Base-by-base conservation (phyloP, 352 stramenopile species). In the Globisporangium canariense region DNA sequence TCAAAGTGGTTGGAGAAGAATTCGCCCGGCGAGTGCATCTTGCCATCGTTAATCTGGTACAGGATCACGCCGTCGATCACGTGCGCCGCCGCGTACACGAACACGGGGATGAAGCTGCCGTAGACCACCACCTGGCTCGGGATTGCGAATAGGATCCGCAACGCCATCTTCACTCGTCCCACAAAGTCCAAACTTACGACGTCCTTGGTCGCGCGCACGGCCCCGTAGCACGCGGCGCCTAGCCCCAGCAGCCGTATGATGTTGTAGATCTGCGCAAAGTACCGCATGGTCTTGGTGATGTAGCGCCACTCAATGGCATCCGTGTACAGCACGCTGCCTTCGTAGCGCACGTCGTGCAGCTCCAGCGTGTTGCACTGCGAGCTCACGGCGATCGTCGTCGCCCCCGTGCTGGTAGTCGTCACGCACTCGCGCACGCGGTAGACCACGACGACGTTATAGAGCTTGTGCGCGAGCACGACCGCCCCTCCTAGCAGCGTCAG, bases 81-180 rank as follows among this genome's bases (percentile, higher is more conserved):
- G 53, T 86, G 75, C 13, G 75, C 77, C 43, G 71, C 77, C 14
- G 77, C 70, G 59, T 83, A 86, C 22, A 78, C 51, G 40, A 83
- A 66, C 46, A 81, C 73, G 5, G 77, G 73, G 34, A 86, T 51
- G 68, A 79, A 78, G 59, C 77, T 86, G 14, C 77, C 77, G 43
- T 83, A 86, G 49, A 86, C 75, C 4, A 83, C 67, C 5, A 81
- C 73, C 51, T 86, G 77, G 43, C 60, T 83, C n/a, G 77, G 77
- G 4, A 83, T 59, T 16, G 70, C 65, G 54, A 83, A 86, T 36
- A 86, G 75, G 2, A 83, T 64, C 5, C 60, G 68, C 54, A 73
- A 20, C n/a, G 75, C 67, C 10, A 60, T 46, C 25, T 55, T 66
- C 14, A 53, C 43, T 13, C 64, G 59, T 22, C 20, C 28, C 3